Base-by-base conservation (phyloP, 768 basidiomycete species). In the Asterophora lycoperdoides region DNA sequence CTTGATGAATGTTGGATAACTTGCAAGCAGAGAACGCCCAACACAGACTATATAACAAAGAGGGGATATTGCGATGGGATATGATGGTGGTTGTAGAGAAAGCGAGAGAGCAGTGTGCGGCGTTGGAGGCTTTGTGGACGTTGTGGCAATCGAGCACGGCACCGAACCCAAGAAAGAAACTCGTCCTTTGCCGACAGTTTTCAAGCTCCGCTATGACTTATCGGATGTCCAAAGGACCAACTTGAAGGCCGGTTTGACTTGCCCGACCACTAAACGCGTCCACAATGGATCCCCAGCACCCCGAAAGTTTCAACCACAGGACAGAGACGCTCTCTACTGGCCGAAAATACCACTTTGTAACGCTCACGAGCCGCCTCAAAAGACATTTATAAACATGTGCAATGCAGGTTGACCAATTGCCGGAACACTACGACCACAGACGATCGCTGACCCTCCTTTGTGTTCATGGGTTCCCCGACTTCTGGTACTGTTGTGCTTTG, bases 391-490 rank as follows among this genome's bases (percentile, higher is more conserved):
- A 28, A 56, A 35, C 26, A 32, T 10, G 9, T 28, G 15, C 40
- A 33, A 41, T 45, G 37, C 48, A 75, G 73, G 64, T 75, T 20
- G 86, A 89, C 62, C 79, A 89, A 63, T 53, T 70, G n/a, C 84
- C 85, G 5, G 53, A 48, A 13, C 51, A 64, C 36, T 71, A 75
- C 53, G 64, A 74, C 53, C 64, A 69, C 11, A 60, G 66, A 26
- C 58, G 67, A 15, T 71, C 68, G 6, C 68, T 68, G 1, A 81
- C 86, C 2, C 53, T 91, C 6, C 71, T 90, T n/a, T 85, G 84
- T 60, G 53, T 90, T 14, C 89, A 92, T 59, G 89, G 89, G 1
- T 90, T 91, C 61, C 89, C 89, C 11, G 89, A 91, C 59, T 62
- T 70, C 20, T 77, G 75, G 75, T 69, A 62, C 18, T 30, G 19